Evolutionary conservation across 139 green algal genomes (phyloP), one percentile per base, ranked within the genome.

Genomic region (Chlorella sp.): DNA sequence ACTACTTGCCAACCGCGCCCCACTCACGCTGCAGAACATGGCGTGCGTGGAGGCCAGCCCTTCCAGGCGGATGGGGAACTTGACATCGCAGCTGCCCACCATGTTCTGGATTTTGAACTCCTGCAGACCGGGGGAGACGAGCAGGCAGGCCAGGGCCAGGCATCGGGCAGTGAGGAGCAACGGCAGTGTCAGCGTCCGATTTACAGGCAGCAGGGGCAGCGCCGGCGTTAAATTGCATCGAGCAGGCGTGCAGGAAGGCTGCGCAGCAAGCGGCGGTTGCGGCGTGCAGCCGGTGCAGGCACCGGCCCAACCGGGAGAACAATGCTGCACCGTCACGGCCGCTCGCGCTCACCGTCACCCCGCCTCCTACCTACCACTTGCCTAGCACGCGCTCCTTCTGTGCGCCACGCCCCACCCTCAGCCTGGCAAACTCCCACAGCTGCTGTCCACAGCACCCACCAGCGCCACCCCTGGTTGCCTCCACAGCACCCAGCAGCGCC

Each of bases 61-160:
- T 83, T 99, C 98, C 83, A 99, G 90, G 26, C 98, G 94, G 87
- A 99, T 99, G 36, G 98, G 98, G 90, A 99, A 99, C 86, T 96
- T 96, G 40, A 99, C 98, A 86, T 99, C 98, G 85, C 97, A 99
- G 26, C 97, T 99, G 5, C 96, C 98, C 78, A 99, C 98, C 86
- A 99, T 99, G 93, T 99, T 99, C 87, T 99, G 85, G 34, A 89
- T 89, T n/a, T 89, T 89, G 53, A 89, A 89, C 85, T 89, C 85
- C 84, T 88, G 84, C 68, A 81, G 39, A n/a, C n/a, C n/a, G n/a
- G n/a, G n/a, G 26, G 24, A 22, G 37, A 19, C 5, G 37, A n/a
- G 30, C 15, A 39, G 12, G 28, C 30, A 85, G 76, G 34, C 39
- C 57, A 34, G n/a, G 16, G 15, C 19, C 64, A 71, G 64, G 64